A percentile compares a stretch with the other conserved stretches of the same genome.
Evolutionary conservation across 1,284 basidiomycete genomes (phyloP).

Genomic region (Ceratorhiza oryzae-sativae): DNA sequence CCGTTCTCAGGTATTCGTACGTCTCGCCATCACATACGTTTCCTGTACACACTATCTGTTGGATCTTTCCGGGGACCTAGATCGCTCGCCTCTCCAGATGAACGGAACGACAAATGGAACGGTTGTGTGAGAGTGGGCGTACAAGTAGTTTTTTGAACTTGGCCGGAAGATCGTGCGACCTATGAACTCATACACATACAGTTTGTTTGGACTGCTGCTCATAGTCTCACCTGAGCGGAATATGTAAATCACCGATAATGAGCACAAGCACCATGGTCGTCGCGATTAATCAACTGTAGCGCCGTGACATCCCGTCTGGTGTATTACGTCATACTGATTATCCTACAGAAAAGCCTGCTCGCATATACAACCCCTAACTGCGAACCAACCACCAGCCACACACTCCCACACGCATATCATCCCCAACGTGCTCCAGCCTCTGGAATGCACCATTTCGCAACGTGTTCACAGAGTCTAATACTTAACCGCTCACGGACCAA

Average conservation of each 20-base stretch:
- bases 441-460: no score
- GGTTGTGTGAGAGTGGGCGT: slow-evolving; percentile 41
- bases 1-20: slow-evolving; percentile 95
- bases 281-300: background rate
- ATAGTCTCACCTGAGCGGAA: slow-evolving; percentile 68
- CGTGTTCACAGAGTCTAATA: no score
- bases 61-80: slow-evolving; percentile 90
- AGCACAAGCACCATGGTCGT: slow-evolving; percentile 81
- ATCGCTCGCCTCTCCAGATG: background rate
- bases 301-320: background rate
- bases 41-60: slow-evolving; percentile 97
- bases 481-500: no score
- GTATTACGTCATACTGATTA: background rate
- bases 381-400: no score
- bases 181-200: slow-evolving; percentile 26
- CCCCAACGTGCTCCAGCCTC: no score
- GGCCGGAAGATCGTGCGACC: slow-evolving; percentile 86
- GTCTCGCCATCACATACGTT: slow-evolving; percentile 98
- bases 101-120: background rate
- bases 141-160: slow-evolving; percentile 98
- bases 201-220: background rate
- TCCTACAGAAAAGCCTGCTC: background rate
- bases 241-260: slow-evolving; percentile 93
- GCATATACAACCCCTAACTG: background rate
- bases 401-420: no score